Evolutionary conservation across 2,329 filamentous ascomycete genomes (phyloP), one percentile per base, ranked within the genome.

Genomic region (Scytalidium lignicola): DNA sequence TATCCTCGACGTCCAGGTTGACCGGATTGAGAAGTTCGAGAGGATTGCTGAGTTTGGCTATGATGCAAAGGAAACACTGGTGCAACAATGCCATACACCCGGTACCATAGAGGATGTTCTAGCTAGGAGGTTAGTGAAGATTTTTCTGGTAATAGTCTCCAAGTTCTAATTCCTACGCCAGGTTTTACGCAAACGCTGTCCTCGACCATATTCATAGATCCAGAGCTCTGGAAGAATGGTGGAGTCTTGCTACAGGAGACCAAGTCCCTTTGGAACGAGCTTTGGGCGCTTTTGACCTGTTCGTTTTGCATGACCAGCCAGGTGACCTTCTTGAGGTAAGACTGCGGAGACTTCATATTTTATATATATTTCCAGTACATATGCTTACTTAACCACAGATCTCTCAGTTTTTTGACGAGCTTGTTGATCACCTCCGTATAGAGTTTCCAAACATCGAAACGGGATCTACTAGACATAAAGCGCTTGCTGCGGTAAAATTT

Each of bases 201-300:
- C 74, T 97, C 41, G 84, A 86, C 57, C 86, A 85, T 61, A 84
- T 97, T 46, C 88, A 97, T 66, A 82, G 92, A 53, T 80, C 81
- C 54, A 79, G 87, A 49, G 92, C 90, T 7, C 76, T 97, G 48
- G 76, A 84, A 40, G 80, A 88, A 63, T 97, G 91, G 92, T 72
- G 71, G 53, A 75, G 75, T 47, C 57, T 88, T 47, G 68, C 64
- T 10, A 62, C 51, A 21, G 71, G 75, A 5, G 73, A 78, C 47
- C 67, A 72, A 47, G 71, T 82, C 19, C 65, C 79, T 7, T 73
- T 96, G 18, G 91, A 96, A 64, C 78, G 79, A 50, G 86, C 86
- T 1, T 71, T 97, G 15, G 86, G 84, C 18, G 86, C 86, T 13
- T 95, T 95, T 65, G 93, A 97, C 66, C 78, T 97, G 68, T 97